Evolutionary conservation across 805 yeast species (phyloP).

Genomic region (Lipomyces spencermartinsiae): DNA sequence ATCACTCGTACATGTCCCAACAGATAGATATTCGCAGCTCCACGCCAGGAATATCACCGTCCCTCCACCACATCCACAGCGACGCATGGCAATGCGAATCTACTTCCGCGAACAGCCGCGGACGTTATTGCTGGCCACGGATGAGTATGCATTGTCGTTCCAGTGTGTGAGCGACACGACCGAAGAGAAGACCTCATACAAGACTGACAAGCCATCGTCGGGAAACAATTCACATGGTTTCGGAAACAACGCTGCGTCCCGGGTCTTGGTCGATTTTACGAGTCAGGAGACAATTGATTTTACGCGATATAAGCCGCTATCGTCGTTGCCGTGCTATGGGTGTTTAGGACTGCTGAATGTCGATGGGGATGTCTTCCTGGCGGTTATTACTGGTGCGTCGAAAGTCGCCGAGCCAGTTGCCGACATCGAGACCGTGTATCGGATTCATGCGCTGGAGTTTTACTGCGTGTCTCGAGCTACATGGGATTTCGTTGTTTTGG

Average conservation of each 20-base stretch:
- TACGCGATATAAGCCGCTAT: slow-evolving; percentile 48
- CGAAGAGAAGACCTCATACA: slow-evolving; percentile 18
- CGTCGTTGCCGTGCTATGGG: slow-evolving; percentile 53
- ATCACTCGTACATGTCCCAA: not conserved
- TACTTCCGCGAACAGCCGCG: slow-evolving; percentile 71
- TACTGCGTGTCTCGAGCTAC: slow-evolving; percentile 69
- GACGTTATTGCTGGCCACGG: slow-evolving; percentile 68
- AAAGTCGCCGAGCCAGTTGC: slow-evolving; percentile 84
- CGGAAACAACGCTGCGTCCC: slow-evolving; percentile 13
- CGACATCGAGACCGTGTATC: slow-evolving; percentile 72
- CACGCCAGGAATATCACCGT: not conserved
- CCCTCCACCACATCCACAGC: not conserved
- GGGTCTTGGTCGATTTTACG: slow-evolving; percentile 55
- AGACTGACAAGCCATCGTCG: not conserved
- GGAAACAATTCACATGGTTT: not conserved
- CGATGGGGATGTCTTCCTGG: slow-evolving; percentile 69
- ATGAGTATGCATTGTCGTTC: slow-evolving; percentile 64
- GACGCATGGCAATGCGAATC: slow-evolving; percentile 57
- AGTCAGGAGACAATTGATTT: slow-evolving; percentile 50
- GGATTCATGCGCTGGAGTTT: slow-evolving; percentile 86
- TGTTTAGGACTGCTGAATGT: slow-evolving; percentile 80
- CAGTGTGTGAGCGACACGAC: slow-evolving; percentile 40
- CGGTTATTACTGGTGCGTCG: slow-evolving; percentile 76
- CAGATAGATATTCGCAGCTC: not conserved
- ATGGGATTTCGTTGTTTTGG: slow-evolving; percentile 82